Conservation (phyloP, 1,284 basidiomycete species). For the Cryptococcus hybrid region DNA sequence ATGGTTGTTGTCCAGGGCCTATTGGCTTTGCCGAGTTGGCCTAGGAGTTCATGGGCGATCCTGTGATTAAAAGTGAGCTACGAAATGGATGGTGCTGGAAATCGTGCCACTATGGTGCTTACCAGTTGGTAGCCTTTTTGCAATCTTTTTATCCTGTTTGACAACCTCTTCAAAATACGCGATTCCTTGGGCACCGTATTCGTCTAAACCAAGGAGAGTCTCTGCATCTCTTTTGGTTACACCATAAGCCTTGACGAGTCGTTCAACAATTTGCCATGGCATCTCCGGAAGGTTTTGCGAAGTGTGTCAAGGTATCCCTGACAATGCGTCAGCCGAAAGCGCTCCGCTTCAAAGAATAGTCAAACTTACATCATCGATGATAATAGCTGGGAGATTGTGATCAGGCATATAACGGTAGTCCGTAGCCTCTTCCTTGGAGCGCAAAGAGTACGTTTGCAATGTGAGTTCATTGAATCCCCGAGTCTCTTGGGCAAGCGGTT, state of each 20-base stretch:
- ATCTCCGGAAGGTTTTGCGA: constrained; percentile 63
- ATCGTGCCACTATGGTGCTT: too few relatives aligned
- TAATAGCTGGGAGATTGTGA: constrained; percentile 78
- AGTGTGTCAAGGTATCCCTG: constrained; percentile 58
- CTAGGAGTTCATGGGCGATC: constrained; percentile 82
- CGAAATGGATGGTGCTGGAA: too few relatives aligned
- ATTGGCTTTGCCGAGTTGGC: constrained; percentile 64
- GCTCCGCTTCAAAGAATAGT: too few relatives aligned
- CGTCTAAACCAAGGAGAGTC: constrained; percentile 70
- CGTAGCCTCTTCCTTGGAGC: constrained; percentile 89
- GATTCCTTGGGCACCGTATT: constrained; percentile 56
- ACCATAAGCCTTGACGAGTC: constrained; percentile 59
- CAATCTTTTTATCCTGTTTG: constrained; percentile 23
- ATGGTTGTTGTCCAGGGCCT: constrained; percentile 64
- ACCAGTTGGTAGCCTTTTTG: constrained; percentile 45
- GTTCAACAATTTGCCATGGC: constrained; percentile 63
- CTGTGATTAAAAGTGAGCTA: constrained; percentile 49
- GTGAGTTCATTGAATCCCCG: constrained; percentile 83
- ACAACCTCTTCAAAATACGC: constrained; percentile 73
- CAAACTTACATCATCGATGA: constrained; percentile 55
- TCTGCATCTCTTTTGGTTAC: constrained; percentile 67
- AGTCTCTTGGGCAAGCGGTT: constrained; percentile 69
- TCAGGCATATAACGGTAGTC: constrained; percentile 99
- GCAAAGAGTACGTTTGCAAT: constrained; percentile 74
- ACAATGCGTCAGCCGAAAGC: background rate